A percentile compares a stretch with the other conserved stretches of the same genome.
phyloP scores from a whole-genome alignment of 2,329 filamentous ascomycete species.

The Dichotomopilus funicola region DNA sequence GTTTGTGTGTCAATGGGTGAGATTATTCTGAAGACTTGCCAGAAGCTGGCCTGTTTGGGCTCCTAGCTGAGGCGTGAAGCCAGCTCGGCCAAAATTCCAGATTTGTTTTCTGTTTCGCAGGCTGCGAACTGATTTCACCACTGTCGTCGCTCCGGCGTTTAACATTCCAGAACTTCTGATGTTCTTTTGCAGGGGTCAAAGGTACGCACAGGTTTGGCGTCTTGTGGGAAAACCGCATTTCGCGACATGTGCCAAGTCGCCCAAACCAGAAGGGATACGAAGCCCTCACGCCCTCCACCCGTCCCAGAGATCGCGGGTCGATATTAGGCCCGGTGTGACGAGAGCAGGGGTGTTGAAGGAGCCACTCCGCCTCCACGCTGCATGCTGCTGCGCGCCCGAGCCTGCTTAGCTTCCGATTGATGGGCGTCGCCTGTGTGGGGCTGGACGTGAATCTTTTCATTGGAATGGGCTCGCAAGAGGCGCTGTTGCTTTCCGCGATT shows the following conservation, averaged over 20 bases:
- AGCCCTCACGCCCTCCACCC: slow-evolving; percentile 9
- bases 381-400: slow-evolving; percentile 7
- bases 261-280: slow-evolving; percentile 12
- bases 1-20: no score
- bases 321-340: slow-evolving; percentile 18
- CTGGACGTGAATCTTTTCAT: neutral
- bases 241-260: slow-evolving; percentile 7
- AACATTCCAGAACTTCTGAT: no score
- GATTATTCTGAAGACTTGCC: no score
- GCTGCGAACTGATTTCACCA: no score
- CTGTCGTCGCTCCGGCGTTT: no score
- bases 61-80: no score
- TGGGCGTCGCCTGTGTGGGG: slow-evolving; percentile 4
- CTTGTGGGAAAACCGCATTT: neutral
- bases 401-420: slow-evolving; percentile 19
- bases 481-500: neutral
- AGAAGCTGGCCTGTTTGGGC: no score
- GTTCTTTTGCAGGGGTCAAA: no score
- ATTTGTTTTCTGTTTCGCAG: no score
- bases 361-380: neutral
- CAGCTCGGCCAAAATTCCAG: no score
- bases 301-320: slow-evolving; percentile 14
- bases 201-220: no score
- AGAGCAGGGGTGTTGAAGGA: slow-evolving; percentile 2
- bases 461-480: neutral